Evolutionary conservation across 176 grass and related monocot species (phyloP), one percentile per base, ranked within the genome.

Genomic region (Raddia distichophylla): DNA sequence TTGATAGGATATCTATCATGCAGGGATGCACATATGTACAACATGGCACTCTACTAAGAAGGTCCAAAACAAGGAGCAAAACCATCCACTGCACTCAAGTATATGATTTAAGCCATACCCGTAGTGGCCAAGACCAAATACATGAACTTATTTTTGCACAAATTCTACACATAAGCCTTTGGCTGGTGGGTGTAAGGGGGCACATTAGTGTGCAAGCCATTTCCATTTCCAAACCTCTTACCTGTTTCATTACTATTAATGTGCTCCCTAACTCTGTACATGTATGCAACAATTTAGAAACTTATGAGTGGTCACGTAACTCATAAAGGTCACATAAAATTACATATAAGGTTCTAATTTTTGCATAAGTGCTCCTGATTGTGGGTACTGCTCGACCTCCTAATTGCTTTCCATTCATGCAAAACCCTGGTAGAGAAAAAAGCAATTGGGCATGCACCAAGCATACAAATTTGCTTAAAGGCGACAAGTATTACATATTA

Each of bases 381-480:
- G 11, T n/a, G 11, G 40, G 15, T 0, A 37, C 2, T 1, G 12
- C 52, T 60, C 56, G 10, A 53, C 3, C 43, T n/a, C 48, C 32
- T 44, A 84, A 75, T 54, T 57, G 27, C 17, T 56, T 46, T 47
- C 10, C 14, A 73, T 46, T 18, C 27, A 62, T 60, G 43, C 15
- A 59, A 76, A 57, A 5, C 32, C 13, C 42, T 80, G 16, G 5
- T 71, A 17, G 37, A 40, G 9, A 40, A 8, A 80, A 73, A 20
- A 27, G 27, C 61, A 35, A 80, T 0, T 0, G 0, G 16, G 50
- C 59, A 37, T 27, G 69, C 5, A 0, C 1, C 76, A 48, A 64
- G n/a, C 60, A 75, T n/a, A 57, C 12, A 80, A 18, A 50, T 12
- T 47, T 75, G 69, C 17, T 74, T 35, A 73, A 7, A 79, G 49